Conservation (phyloP, 768 basidiomycete genomes). For the Russula vinacea region DNA sequence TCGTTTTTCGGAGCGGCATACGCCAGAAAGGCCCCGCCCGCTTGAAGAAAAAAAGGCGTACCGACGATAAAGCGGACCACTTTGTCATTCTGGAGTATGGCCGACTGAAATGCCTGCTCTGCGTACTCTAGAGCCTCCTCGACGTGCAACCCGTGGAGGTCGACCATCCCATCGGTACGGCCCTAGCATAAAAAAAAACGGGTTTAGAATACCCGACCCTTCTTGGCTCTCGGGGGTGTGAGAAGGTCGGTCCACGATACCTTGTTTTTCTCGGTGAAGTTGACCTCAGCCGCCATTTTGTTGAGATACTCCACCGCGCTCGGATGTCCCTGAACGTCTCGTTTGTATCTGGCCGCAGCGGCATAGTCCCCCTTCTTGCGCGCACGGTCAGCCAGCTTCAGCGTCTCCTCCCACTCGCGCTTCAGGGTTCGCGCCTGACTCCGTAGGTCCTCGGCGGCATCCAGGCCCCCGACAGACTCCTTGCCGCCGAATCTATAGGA, state of each 20-base stretch:
- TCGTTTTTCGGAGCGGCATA: not conserved
- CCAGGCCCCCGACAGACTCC: too few relatives aligned
- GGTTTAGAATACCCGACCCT: not conserved
- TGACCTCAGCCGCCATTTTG: not conserved
- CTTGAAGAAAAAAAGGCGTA: not conserved
- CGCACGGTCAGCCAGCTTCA: not conserved
- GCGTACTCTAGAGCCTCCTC: conserved; percentile 2
- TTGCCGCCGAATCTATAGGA: not conserved
- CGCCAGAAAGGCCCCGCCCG: too few relatives aligned
- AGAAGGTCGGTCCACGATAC: not conserved
- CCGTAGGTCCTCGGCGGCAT: conserved; percentile 4
- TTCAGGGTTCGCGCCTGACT: not conserved
- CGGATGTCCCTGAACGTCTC: not conserved
- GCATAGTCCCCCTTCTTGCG: not conserved
- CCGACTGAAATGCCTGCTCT: not conserved
- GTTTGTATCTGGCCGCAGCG: not conserved
- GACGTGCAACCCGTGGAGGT: conserved; percentile 18
- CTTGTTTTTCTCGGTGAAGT: conserved; percentile 18
- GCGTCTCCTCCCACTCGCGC: not conserved
- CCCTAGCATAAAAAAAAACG: not conserved
- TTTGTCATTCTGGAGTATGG: not conserved
- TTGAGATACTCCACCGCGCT: not conserved
- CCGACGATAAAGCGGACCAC: conserved; percentile 20
- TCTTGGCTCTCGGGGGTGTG: not conserved
- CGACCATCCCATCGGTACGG: not conserved